phyloP scores from a whole-genome alignment of 352 stramenopile genomes.

The Pythium myriotylum region DNA sequence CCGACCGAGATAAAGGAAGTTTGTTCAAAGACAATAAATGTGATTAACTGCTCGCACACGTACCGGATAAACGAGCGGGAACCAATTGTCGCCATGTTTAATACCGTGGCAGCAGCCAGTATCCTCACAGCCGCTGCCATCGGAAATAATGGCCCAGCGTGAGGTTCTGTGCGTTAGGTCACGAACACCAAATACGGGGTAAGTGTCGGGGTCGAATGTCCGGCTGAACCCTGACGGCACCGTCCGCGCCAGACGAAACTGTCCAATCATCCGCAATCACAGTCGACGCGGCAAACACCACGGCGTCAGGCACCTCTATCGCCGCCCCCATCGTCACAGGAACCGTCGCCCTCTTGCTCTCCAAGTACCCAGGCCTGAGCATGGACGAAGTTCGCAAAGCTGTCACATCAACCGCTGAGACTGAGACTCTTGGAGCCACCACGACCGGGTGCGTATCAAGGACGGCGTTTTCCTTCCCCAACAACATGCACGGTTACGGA shows the following conservation, averaged over 20 bases:
- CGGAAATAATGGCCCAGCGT: constrained; percentile 23
- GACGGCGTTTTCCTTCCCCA: constrained; percentile 37
- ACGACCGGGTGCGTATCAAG: constrained; percentile 25
- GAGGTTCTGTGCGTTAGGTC: constrained; percentile 9
- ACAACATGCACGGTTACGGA: constrained; percentile 46
- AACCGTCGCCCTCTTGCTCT: constrained; percentile 29
- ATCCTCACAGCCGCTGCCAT: constrained; percentile 32
- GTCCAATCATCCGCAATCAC: constrained; percentile 33
- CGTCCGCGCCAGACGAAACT: constrained; percentile 8
- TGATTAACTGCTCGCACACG: constrained; percentile 17
- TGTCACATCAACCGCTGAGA: constrained; percentile 20
- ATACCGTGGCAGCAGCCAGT: constrained; percentile 23
- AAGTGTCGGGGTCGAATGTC: constrained; percentile 25
- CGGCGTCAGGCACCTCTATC: constrained; percentile 31
- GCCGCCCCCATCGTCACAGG: constrained; percentile 34
- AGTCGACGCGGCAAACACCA: constrained; percentile 18
- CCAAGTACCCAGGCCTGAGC: not conserved
- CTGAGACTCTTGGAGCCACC: constrained; percentile 14
- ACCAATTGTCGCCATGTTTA: constrained; percentile 13
- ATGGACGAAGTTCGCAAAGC: constrained; percentile 4
- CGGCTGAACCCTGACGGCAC: constrained; percentile 9
- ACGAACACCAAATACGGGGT: constrained; percentile 26
- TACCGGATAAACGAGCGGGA: constrained; percentile 22
- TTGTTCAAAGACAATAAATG: too few relatives aligned
- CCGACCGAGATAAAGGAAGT: constrained; percentile 2